phyloP scores from a whole-genome alignment of 257 asterid species.

The Solanum infundibuliforme region DNA sequence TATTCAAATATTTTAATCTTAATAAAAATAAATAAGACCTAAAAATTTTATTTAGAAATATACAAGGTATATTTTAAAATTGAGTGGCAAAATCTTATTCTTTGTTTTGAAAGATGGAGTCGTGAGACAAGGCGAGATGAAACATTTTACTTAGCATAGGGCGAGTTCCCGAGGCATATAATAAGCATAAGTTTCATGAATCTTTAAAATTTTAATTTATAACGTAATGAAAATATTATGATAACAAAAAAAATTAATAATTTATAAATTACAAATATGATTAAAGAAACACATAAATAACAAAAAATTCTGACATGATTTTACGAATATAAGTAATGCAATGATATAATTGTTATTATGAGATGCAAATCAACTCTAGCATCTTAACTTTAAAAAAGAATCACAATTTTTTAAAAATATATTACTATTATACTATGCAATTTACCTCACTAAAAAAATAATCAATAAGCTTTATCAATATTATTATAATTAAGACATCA shows the following conservation, averaged over 20 bases:
- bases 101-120: no score
- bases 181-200: no score
- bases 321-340: background rate
- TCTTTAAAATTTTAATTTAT: background rate
- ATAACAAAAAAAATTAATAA: no score
- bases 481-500: background rate
- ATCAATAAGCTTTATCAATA: background rate
- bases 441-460: background rate
- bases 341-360: background rate
- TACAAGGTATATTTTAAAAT: background rate
- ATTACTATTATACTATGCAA: background rate
- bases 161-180: no score
- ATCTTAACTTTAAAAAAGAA: background rate
- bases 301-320: background rate
- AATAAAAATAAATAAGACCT: background rate
- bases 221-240: no score
- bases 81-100: background rate
- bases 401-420: background rate
- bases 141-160: background rate
- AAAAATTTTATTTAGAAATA: background rate
- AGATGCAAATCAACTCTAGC: background rate
- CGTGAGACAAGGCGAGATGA: background rate
- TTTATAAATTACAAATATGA: no score
- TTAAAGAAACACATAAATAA: background rate
- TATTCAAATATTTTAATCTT: background rate